These are phyloP conservation scores for Fusarium transvaalense DNA, from an alignment of 2,329 filamentous ascomycete genomes.

Conservation along the genomic window DNA sequence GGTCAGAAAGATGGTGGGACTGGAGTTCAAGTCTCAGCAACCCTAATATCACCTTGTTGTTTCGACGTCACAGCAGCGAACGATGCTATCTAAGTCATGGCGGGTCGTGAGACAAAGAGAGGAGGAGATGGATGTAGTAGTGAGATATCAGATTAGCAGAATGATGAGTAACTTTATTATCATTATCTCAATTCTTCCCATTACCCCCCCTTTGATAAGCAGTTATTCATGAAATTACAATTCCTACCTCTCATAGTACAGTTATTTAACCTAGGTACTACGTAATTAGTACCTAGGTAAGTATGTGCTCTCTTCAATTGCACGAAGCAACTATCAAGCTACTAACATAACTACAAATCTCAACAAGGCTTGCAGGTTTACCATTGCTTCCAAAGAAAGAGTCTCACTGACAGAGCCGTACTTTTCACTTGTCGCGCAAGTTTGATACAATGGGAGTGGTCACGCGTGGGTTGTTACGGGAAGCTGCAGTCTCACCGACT, in stretches of 20 bases:
- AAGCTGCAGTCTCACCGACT: conserved; percentile 34
- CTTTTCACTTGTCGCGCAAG: not conserved
- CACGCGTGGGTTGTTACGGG: conserved; percentile 22
- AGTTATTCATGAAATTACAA: no score
- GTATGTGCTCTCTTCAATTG: not conserved
- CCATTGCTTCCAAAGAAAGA: not conserved
- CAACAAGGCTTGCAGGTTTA: not conserved
- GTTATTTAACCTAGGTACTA: not conserved
- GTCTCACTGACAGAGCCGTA: not conserved
- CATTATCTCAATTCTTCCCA: not conserved
- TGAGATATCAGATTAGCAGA: not conserved
- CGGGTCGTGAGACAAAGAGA: not conserved
- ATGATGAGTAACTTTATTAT: not conserved
- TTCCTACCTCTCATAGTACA: not conserved
- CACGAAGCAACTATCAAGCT: not conserved
- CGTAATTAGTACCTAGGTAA: no score
- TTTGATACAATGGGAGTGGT: not conserved
- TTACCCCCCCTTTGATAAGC: not conserved
- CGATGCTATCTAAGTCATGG: not conserved
- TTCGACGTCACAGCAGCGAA: not conserved
- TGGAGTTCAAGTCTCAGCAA: conserved; percentile 15
- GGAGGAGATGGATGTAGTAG: not conserved
- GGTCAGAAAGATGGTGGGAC: conserved; percentile 25
- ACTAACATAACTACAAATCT: not conserved
- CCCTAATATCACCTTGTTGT: not conserved